These are phyloP conservation scores for Pythium guiyangense DNA, from an alignment of 352 stramenopile genomes.

Conservation along the genomic window DNA sequence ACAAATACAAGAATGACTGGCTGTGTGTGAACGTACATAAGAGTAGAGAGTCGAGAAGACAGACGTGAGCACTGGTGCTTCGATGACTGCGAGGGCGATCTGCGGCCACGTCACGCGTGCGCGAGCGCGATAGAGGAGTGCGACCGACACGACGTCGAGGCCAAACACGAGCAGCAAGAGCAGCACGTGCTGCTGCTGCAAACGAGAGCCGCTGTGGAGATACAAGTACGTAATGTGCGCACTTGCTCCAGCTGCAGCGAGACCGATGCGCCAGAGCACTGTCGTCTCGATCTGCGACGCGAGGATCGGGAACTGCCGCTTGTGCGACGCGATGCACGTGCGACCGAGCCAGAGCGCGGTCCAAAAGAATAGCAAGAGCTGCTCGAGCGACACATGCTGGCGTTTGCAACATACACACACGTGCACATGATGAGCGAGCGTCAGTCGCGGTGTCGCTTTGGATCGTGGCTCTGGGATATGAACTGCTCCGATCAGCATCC, in stretches of 20 bases:
- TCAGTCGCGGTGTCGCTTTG: too few species aligned
- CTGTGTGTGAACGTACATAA: constrained; percentile 10
- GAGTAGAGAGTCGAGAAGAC: constrained; percentile 34
- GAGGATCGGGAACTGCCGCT: not conserved
- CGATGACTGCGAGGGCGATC: constrained; percentile 18
- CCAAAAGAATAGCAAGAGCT: constrained; percentile 22
- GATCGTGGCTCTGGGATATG: too few species aligned
- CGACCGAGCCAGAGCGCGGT: constrained; percentile 42
- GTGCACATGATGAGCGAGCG: too few species aligned
- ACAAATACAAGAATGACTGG: not conserved
- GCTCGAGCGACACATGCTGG: constrained; percentile 23
- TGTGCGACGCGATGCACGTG: constrained; percentile 7
- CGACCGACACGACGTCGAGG: constrained; percentile 22
- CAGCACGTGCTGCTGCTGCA: constrained; percentile 4
- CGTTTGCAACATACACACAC: not conserved
- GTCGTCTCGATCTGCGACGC: not conserved
- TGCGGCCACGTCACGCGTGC: constrained; percentile 12
- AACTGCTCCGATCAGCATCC: too few species aligned
- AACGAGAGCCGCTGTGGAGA: not conserved
- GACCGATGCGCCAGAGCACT: constrained; percentile 10
- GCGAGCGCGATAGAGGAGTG: constrained; percentile 9
- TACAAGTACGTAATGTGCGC: constrained; percentile 3
- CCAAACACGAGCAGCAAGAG: constrained; percentile 20
- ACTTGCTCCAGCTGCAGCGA: not conserved
- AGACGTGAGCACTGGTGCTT: constrained; percentile 22